phyloP scores from a whole-genome alignment of 768 basidiomycete genomes.

The Agrocybe praecox region DNA sequence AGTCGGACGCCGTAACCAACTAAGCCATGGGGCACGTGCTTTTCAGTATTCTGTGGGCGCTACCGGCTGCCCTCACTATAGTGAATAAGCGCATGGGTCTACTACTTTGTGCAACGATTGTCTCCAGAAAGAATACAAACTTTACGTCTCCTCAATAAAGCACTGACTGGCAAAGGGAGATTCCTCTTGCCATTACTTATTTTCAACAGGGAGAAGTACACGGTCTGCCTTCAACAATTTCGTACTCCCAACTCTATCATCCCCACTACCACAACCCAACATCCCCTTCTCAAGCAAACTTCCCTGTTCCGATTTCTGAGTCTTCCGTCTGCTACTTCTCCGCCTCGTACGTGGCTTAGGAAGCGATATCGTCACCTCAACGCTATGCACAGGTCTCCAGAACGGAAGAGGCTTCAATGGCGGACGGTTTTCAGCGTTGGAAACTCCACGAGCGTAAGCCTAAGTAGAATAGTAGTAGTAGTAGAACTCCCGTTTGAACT shows the following conservation, averaged over 20 bases:
- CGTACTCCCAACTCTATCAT: no score
- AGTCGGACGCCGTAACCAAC: conserved; percentile 19
- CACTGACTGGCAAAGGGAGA: no score
- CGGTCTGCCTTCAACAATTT: background rate
- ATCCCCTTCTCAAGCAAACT: background rate
- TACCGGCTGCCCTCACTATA: background rate
- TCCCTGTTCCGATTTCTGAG: background rate
- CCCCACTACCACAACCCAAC: background rate
- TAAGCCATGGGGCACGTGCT: conserved; percentile 14
- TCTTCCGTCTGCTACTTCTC: background rate
- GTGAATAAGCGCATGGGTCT: background rate
- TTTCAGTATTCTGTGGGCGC: background rate
- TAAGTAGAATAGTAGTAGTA: no score
- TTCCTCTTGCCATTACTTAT: no score
- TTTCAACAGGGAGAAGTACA: no score
- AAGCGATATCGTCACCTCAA: background rate
- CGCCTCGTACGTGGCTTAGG: background rate
- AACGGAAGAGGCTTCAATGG: background rate
- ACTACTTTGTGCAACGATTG: no score
- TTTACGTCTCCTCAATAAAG: no score
- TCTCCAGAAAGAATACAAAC: no score
- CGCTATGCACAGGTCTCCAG: background rate
- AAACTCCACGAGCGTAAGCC: no score
- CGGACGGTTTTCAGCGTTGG: background rate
- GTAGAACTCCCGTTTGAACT: no score